Conservation (phyloP, 2,329 filamentous ascomycete species). For the Botrytis tulipae region DNA sequence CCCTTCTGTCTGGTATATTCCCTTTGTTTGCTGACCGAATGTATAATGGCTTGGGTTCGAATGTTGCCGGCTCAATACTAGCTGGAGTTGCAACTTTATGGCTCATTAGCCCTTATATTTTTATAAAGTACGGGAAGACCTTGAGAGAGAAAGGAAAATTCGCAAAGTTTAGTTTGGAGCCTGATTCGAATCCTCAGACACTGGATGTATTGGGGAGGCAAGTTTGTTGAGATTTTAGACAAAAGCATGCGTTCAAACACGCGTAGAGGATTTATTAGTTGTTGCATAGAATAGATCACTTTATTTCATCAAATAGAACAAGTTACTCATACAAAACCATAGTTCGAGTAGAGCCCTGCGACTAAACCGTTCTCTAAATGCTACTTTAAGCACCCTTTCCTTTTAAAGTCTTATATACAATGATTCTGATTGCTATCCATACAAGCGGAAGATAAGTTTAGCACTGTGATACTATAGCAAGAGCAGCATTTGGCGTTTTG, state of each 20-base stretch:
- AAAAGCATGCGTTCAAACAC: background rate
- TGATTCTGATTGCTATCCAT: background rate
- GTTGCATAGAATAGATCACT: background rate
- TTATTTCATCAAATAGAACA: background rate
- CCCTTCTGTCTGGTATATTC: conserved; percentile 42
- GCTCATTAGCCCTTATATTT: conserved; percentile 42
- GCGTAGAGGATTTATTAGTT: background rate
- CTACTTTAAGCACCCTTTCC: background rate
- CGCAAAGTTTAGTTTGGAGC: background rate
- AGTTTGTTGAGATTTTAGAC: background rate
- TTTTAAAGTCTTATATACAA: background rate
- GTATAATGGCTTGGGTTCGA: conserved; percentile 42
- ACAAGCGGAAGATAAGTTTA: background rate
- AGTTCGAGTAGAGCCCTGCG: background rate
- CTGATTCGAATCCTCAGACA: background rate
- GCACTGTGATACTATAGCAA: background rate
- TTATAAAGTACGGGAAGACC: conserved; percentile 41
- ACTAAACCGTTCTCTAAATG: background rate
- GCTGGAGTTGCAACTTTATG: conserved; percentile 44
- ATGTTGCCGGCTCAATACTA: conserved; percentile 43
- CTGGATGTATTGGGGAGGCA: background rate
- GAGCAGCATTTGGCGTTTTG: background rate
- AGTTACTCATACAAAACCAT: background rate
- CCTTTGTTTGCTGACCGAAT: conserved; percentile 44
- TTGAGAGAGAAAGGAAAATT: conserved; percentile 33